phyloP scores from a whole-genome alignment of 441 rosid species.

The Metrosideros polymorpha region DNA sequence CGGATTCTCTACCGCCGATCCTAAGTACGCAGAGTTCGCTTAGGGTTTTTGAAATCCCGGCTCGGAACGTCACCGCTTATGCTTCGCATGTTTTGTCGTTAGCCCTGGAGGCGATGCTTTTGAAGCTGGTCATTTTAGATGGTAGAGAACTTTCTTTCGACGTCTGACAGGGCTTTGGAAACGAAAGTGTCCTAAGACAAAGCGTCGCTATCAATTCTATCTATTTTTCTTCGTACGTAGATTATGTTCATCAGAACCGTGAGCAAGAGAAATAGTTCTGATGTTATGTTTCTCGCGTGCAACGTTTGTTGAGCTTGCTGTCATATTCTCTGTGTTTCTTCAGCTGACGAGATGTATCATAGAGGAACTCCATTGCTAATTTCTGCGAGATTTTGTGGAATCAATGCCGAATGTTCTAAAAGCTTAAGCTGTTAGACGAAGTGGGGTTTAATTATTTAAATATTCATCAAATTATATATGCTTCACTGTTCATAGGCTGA shows the following conservation, averaged over 20 bases:
- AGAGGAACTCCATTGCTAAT: not conserved
- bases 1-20: not conserved
- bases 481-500: not conserved
- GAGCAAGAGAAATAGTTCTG: not conserved
- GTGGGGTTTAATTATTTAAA: not conserved
- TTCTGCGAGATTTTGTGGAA: too few relatives aligned
- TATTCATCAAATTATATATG: not conserved
- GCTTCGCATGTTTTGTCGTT: not conserved
- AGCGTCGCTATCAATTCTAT: not conserved
- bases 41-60: not conserved
- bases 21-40: not conserved
- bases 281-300: not conserved
- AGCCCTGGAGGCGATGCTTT: not conserved
- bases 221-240: not conserved
- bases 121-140: not conserved
- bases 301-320: not conserved
- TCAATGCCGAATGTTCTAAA: too few relatives aligned
- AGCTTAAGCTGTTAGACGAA: too few relatives aligned
- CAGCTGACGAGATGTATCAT: not conserved
- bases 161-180: not conserved
- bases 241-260: not conserved
- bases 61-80: not conserved
- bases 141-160: not conserved
- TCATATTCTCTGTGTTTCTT: not conserved
- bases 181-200: not conserved